Base-by-base conservation (phyloP, 1,139 yeast species). In the Lodderomyces jiufengensis region DNA sequence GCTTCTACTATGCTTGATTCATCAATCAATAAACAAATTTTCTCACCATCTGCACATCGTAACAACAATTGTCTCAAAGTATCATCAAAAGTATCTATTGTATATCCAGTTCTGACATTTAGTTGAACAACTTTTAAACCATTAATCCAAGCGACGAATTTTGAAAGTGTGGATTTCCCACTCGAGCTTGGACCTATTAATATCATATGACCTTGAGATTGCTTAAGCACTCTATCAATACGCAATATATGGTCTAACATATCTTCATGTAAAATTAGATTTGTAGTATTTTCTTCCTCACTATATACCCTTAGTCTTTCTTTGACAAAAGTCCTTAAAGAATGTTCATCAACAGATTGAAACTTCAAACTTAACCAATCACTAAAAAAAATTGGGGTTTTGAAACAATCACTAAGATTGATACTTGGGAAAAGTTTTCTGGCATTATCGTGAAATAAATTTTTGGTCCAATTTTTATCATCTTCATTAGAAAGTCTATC, bases 131-230 rank as follows among this genome's bases (percentile, higher is more conserved):
- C 69, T 29, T 69, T 73, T 16, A 86, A 55, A 0, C 96, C 97
- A 53, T 85, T 84, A 64, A 88, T 76, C 97, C 97, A 92, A 0
- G 95, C 79, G 4, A 86, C 96, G 66, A 92, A 90, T 42, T 80
- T 75, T 0, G 86, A 70, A 31, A 88, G 52, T 0, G 94, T 82
- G 0, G 86, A 73, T 56, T 85, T 86, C 1, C 97, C 97, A 48
- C 90, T 77, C 1, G 95, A 77, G 41, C 87, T 74, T 2, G 86
- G 78, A 0, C 97, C 98, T n/a, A 86, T 84, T 33, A 92, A 56
- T 45, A 92, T 85, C 68, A 85, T 61, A 58, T 92, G 97, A 0
- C 97, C 97, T 49, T 88, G 97, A 0, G 84, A 80, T 51, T 88
- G 95, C 41, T 81, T 71, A 38, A 92, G 57, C 0, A 87, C 95